Evolutionary conservation across 495 filamentous ascomycete genomes (phyloP), one percentile per base, ranked within the genome.

Genomic region (Penicillium psychrofluorescens): DNA sequence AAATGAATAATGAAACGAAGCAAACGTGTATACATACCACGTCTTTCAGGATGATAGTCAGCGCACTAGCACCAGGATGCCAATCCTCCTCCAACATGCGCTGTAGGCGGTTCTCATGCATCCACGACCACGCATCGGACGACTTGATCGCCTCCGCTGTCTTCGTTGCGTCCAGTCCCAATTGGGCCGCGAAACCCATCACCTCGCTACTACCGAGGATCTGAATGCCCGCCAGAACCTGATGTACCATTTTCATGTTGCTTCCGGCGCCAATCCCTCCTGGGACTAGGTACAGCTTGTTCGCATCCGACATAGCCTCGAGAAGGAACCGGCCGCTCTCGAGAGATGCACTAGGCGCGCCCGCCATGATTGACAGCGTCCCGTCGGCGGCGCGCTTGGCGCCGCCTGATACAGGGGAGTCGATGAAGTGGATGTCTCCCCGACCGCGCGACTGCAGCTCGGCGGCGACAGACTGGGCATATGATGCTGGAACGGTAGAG

Each of bases 201-300:
- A 76, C 81, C 62, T 92, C 87, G 51, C 80, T 82, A 10, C 79
- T 73, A 8, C 82, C 76, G 2, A 84, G 70, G 51, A 92, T 90
- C 46, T 89, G 80, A 43, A 84, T 81, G 0, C 80, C 86, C 1
- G 86, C 87, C 9, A 90, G 72, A 12, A 92, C 80, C 59, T 92
- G 87, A 62, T 90, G 86, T 40, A 85, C 79, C 77, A 89, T 87
- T 64, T 92, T 92, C 75, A 89, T 85, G 55, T 90, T 90, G 50
- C 82, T 87, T n/a, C 87, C 86, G 0, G 79, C 79, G 5, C 85
- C 85, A 39, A 90, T 67, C 4, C 83, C 86, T 8, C 86, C 85
- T 8, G 76, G 71, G 7, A 92, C 81, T 13, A 85, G 71, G 51
- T 88, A 89, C 29, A 90, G 61, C 57, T 87, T 88, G 45, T 76